Base-by-base conservation (phyloP, 2,329 filamentous ascomycete genomes). In the Fusarium redolens region DNA sequence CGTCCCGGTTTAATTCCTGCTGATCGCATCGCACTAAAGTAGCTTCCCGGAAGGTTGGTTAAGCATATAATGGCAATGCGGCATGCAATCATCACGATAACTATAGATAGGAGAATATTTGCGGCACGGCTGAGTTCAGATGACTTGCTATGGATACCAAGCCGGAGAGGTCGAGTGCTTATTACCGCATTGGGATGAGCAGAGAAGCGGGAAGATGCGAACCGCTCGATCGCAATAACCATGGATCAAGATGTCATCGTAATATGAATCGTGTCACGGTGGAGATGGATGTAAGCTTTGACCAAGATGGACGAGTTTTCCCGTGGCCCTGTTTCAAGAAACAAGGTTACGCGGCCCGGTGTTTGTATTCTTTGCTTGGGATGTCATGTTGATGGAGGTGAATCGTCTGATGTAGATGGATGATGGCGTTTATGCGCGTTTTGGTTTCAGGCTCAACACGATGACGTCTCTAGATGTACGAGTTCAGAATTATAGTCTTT, bases 31-130 rank as follows among this genome's bases (percentile, higher is more conserved):
- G 22, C 30, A 3, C 40, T 68, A 30, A 56, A 31, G 35, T 35
- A 41, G 51, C 51, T 60, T 43, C 37, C 54, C 40, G 43, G 18
- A 55, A n/a, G 20, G 41, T 18, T 47, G 51, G 62, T 68, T 47
- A 51, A 61, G 50, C 40, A 48, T 37, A 61, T 52, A 67, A 67
- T 52, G 28, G 35, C 25, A 35, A 52, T 67, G 62, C 62, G 61
- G 17, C 8, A 25, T 38, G 22, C 28, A 48, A 22, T 33, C 40
- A 31, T 38, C 28, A 35, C 40, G 54, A 41, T 45, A 28, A 52
- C 28, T 31, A 25, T 48, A 35, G 62, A 67, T 37, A 31, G 51
- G 40, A 44, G 13, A 45, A 41, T 15, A n/a, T 59, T 25, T 66
- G 61, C 44, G 61, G 61, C 61, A 56, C 18, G 17, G 61, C 15